Base-by-base conservation (phyloP, 768 basidiomycete species). In the Albatrellus ellisii region DNA sequence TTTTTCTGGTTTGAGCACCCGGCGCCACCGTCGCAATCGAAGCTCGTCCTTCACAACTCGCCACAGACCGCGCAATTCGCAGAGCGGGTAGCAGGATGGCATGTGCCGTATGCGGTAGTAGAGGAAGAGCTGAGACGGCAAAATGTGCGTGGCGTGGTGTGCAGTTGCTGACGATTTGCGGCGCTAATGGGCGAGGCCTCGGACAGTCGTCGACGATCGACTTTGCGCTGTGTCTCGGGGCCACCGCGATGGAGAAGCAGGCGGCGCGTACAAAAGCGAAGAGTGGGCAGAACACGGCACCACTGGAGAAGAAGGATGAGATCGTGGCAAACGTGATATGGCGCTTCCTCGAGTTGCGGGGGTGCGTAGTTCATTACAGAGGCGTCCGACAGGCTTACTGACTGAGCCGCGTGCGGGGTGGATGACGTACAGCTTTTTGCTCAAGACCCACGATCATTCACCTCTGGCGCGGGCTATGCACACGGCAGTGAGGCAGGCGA, bases 261-360 rank as follows among this genome's bases (percentile, higher is more conserved):
- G 91, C 95, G 0, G 59, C 63, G 29, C 78, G 89, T 31, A 98
- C 94, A 36, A 84, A 82, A 59, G 68, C 71, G 29, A 84, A 79
- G 64, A 54, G 58, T n/a, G 66, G 53, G 29, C 35, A 36, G 35
- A 22, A 36, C 21, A 36, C 20, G 20, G 20, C 17, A 17, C 72
- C 77, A 12, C 69, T 99, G 21, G 94, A 98, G 46, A 97, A 95
- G 66, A 98, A 98, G 64, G 95, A 99, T 53, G 95, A 99, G 60
- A 70, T 95, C 0, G 95, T 99, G 3, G 92, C 92, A 6, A 99
- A 99, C 56, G 91, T 94, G 21, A 86, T 99, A 42, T 97, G 92
- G 92, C 77, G 94, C 41, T 97, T 98, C 73, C 72, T 99, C 43
- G 94, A 97, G 59, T 66, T 97, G 44, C 69, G 95, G 61, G 90